Base-by-base conservation (phyloP, 139 green algal species). In the Chlorella sorokiniana region DNA sequence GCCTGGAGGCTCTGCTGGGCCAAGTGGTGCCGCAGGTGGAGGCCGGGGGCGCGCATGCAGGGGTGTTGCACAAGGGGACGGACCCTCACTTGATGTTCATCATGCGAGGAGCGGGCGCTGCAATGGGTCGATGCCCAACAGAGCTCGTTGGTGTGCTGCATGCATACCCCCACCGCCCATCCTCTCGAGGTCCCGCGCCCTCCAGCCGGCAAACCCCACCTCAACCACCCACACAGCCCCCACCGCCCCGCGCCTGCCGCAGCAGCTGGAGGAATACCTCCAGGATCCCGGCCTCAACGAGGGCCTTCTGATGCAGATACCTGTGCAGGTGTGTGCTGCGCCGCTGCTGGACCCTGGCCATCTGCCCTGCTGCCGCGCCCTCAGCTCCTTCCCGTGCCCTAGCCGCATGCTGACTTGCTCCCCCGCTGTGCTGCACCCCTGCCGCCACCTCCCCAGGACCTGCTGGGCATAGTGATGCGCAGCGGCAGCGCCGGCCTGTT, bases 241-340 rank as follows among this genome's bases (percentile, higher is more conserved):
- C 27, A 27, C 56, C 27, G 56, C 56, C 27, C 52, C 10, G 22
- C 22, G 33, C 38, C 18, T 42, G 48, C 71, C 6, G 37, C 51
- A 40, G 44, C 69, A 76, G 42, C 69, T 63, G 69, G 69, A 65
- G 51, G 42, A 29, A 35, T 45, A 51, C 65, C 31, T 65, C 27
- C 29, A 64, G 22, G 71, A 45, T 23, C 31, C 45, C 22, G 42
- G n/a, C 27, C 25, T 78, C 16, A 67, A 65, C 4, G 71, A 78
- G 35, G 51, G 51, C 48, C 48, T 78, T 33, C 71, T 78, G 35
- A 48, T 68, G 71, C 71, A 78, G 51, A 40, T 78, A 4, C 71
- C 71, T 3, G 38, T 78, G 16, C 71, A 78, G 71, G 71, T 78
- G 51, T 7, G 51, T 44, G 51, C 23, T 18, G 29, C 37, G 25